These are phyloP conservation scores for Pyrrhoderma lamaoense DNA, from an alignment of 1,284 basidiomycete genomes.

Conservation along the genomic window DNA sequence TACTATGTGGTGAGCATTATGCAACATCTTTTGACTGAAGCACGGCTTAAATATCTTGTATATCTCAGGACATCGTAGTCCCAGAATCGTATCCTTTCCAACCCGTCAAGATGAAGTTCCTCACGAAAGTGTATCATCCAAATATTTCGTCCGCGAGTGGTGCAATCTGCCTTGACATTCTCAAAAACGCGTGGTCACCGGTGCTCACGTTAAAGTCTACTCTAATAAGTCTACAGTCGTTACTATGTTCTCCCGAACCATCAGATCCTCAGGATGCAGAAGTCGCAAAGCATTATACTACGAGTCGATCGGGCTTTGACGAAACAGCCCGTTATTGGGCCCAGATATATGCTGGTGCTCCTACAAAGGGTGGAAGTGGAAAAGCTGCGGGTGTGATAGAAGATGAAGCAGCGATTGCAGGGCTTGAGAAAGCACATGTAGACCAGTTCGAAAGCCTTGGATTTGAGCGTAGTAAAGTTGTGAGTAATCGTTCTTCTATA, in stretches of 20 bases:
- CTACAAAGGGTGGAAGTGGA: constrained; percentile 27
- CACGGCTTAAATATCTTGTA: not conserved
- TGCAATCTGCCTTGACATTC: constrained; percentile 83
- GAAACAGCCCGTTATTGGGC: constrained; percentile 95
- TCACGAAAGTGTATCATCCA: constrained; percentile 96
- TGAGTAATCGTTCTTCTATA: constrained; percentile 40
- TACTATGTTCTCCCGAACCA: constrained; percentile 95
- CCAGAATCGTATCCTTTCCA: constrained; percentile 95
- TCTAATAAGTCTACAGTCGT: constrained; percentile 89
- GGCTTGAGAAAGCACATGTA: constrained; percentile 65
- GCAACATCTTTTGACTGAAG: not conserved
- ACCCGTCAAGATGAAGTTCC: constrained; percentile 98
- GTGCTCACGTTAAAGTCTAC: constrained; percentile 96
- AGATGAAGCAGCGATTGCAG: constrained; percentile 71
- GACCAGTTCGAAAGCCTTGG: constrained; percentile 68
- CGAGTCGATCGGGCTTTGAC: constrained; percentile 82
- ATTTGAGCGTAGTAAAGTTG: constrained; percentile 70
- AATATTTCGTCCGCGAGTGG: constrained; percentile 94
- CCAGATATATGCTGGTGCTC: constrained; percentile 77
- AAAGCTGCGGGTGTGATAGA: constrained; percentile 22
- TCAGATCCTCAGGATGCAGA: constrained; percentile 98
- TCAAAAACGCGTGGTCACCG: constrained; percentile 89
- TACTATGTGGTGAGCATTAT: constrained; percentile 78
- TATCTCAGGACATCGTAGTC: constrained; percentile 81
- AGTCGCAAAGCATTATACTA: constrained; percentile 94